Percentiles rank a stretch among this genome's conserved stretches.
phyloP scores from a whole-genome alignment of 2,329 filamentous ascomycete genomes.

The Pyrenochaeta sp. region DNA sequence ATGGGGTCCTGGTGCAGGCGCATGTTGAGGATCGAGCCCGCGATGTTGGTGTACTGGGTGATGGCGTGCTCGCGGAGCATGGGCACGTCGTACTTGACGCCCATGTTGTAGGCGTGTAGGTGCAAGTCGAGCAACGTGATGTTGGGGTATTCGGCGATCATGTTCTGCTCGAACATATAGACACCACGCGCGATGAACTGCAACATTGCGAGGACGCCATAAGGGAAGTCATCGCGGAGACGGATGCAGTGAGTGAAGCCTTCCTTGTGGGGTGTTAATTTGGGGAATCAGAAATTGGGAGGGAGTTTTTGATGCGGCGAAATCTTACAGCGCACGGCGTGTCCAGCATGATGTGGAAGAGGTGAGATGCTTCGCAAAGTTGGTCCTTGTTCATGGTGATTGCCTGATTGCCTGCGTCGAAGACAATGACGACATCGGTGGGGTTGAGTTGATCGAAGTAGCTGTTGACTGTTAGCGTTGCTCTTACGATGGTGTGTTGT shows the following conservation, averaged over 20 bases:
- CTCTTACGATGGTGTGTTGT: background rate
- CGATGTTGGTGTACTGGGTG: slow-evolving; percentile 18
- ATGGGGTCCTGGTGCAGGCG: slow-evolving; percentile 1
- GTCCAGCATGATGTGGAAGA: slow-evolving; percentile 22
- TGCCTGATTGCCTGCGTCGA: slow-evolving; percentile 21
- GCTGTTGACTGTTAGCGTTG: slow-evolving; percentile 10
- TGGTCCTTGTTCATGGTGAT: slow-evolving; percentile 23
- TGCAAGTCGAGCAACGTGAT: slow-evolving; percentile 34
- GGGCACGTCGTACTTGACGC: slow-evolving; percentile 27
- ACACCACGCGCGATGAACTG: slow-evolving; percentile 24
- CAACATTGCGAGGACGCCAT: slow-evolving; percentile 25
- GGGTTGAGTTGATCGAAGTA: slow-evolving; percentile 11
- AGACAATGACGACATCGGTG: slow-evolving; percentile 24
- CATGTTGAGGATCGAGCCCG: slow-evolving; percentile 10
- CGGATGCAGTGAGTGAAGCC: slow-evolving; percentile 18
- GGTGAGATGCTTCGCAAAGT: slow-evolving; percentile 20
- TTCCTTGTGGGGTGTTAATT: slow-evolving; percentile 2
- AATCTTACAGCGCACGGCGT: slow-evolving; percentile 15
- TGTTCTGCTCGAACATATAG: slow-evolving; percentile 24
- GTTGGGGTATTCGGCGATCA: slow-evolving; percentile 12
- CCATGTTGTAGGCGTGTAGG: slow-evolving; percentile 32
- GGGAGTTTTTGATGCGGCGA: background rate
- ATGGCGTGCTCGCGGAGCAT: slow-evolving; percentile 17
- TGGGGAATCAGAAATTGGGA: background rate
- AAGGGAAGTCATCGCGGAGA: slow-evolving; percentile 30